Evolutionary conservation across 805 yeast genomes (phyloP), one percentile per base, ranked within the genome.

Genomic region (Wickerhamomyces silvicola): DNA sequence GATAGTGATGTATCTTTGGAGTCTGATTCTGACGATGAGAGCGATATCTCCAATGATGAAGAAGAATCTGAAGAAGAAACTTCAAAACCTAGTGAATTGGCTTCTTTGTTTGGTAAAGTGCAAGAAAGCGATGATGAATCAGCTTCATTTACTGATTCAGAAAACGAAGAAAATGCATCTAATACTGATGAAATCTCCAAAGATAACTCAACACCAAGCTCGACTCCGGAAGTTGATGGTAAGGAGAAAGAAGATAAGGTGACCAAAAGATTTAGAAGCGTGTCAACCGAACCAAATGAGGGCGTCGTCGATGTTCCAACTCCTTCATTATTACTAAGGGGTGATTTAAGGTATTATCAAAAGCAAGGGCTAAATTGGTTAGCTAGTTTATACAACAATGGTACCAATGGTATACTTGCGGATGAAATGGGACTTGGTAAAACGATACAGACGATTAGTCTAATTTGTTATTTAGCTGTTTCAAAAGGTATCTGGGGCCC

Each of bases 351-450:
- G 54, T 84, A 77, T 7, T 92, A 92, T 49, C 99, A 92, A 55
- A 90, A 87, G 36, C 95, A 86, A 56, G 99, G 99, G 38, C 67
- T 92, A 23, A 94, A 92, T 45, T 92, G 99, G 99, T 62, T 92
- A 30, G 97, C 96, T 1, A 86, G 96, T 28, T 62, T 92, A 36
- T 90, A 88, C 61, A 85, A 85, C 54, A 85, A 85, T 50, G 77
- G 83, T 35, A 92, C 97, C 5, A 92, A 92, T 56, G 98, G 99
- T 42, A 92, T 92, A 31, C 68, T 92, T 28, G 99, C 99, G 1
- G 99, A 92, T 58, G 99, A 92, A 55, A 92, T 92, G 99, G 99
- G 99, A 34, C 68, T 92, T 25, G 98, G 94, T 44, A 92, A 92
- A 54, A 92, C 99, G 0, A 90, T 92, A 37, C 99, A 92, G 55